A percentile compares a stretch with the other conserved stretches of the same genome.
phyloP scores from a whole-genome alignment of 2,329 filamentous ascomycete species.

The Fusarium euwallaceae region DNA sequence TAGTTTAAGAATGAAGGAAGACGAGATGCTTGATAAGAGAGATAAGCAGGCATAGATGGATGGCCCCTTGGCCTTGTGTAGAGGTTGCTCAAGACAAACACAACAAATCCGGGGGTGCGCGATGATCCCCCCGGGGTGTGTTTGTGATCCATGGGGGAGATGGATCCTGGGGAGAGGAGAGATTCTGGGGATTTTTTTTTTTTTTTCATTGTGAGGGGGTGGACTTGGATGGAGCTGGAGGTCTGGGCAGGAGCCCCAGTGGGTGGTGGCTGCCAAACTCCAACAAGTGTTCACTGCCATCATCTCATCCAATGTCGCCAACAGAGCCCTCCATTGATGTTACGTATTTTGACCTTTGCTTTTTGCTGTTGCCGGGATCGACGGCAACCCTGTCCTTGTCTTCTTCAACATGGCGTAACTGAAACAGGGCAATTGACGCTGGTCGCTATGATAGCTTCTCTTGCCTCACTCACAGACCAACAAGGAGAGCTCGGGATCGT shows the following conservation, averaged over 20 bases:
- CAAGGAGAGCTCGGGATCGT: constrained; percentile 1
- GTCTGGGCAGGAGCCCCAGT: constrained; percentile 16
- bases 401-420: constrained; percentile 1
- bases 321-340: not conserved
- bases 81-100: constrained; percentile 11
- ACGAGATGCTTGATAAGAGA: constrained; percentile 24
- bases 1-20: constrained; percentile 20
- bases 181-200: constrained; percentile 18
- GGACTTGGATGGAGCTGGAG: constrained; percentile 7
- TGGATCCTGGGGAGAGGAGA: constrained; percentile 28
- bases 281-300: not conserved
- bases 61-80: not conserved
- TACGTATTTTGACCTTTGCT: not conserved
- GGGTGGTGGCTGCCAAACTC: constrained; percentile 23
- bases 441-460: not conserved
- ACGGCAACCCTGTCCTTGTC: constrained; percentile 9
- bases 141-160: constrained; percentile 19
- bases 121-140: constrained; percentile 12
- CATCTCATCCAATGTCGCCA: not conserved
- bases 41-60: constrained; percentile 22
- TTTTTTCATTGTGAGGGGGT: constrained; percentile 22
- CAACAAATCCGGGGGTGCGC: constrained; percentile 27
- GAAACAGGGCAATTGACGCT: constrained; percentile 10
- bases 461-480: constrained; percentile 7
- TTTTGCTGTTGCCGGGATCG: not conserved